A percentile compares a stretch with the other conserved stretches of the same genome.
Conservation (phyloP, 2,329 filamentous ascomycete species). For the Scolecobasidium constrictum region DNA sequence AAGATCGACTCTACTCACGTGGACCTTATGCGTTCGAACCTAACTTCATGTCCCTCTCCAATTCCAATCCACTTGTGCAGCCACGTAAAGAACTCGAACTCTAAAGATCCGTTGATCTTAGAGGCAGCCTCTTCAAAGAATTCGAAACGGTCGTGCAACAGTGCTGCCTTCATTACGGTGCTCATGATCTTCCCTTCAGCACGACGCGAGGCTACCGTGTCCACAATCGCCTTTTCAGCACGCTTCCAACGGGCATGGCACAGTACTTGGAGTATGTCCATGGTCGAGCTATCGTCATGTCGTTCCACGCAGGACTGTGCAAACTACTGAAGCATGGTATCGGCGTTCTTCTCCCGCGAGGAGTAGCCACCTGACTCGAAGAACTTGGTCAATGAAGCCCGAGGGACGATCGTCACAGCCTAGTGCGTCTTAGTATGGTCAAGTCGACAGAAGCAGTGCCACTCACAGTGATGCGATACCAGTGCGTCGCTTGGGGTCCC, state of each 20-base stretch:
- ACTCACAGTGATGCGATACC: conserved; percentile 20
- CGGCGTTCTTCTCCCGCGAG: neutral
- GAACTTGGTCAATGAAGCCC: neutral
- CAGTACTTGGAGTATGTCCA: neutral
- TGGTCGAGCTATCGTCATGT: neutral
- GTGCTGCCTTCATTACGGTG: too few species aligned
- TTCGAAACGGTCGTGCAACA: too few species aligned
- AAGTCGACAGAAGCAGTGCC: neutral
- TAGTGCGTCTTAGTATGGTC: conserved; percentile 3
- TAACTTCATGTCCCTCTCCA: too few species aligned
- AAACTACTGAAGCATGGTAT: neutral
- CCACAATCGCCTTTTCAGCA: neutral
- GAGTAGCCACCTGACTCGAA: neutral
- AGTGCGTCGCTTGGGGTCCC: conserved; percentile 15
- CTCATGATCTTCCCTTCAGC: too few species aligned
- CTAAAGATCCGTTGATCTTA: too few species aligned
- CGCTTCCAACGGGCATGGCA: neutral
- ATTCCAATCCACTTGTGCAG: too few species aligned
- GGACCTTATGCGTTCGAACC: too few species aligned
- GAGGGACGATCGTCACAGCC: conserved; percentile 9
- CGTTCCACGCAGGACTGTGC: neutral
- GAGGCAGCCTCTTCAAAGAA: too few species aligned
- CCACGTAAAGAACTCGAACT: too few species aligned
- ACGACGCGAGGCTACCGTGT: too few species aligned
- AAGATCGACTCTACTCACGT: too few species aligned